Evolutionary conservation across 257 asterid genomes (phyloP).

Genomic region (Sherardia arvensis): DNA sequence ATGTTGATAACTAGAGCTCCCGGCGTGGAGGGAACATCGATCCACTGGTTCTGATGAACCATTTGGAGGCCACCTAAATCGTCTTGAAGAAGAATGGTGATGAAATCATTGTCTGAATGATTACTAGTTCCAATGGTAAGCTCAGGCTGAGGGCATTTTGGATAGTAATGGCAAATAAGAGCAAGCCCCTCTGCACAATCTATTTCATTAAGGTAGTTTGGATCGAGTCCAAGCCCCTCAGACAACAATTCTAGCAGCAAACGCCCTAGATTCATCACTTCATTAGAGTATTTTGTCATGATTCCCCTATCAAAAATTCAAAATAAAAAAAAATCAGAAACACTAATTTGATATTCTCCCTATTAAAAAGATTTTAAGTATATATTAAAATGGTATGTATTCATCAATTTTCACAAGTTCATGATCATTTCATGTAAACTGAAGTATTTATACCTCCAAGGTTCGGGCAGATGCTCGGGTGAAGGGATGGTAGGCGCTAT

Average conservation of each 20-base stretch:
- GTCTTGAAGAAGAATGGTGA: conserved; percentile 52
- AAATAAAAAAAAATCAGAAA: not conserved
- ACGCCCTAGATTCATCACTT: conserved; percentile 38
- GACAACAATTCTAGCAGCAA: conserved; percentile 40
- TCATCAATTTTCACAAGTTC: too few species aligned
- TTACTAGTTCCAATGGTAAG: not conserved
- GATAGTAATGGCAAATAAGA: not conserved
- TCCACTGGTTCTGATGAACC: conserved; percentile 36
- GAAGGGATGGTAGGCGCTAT: conserved; percentile 31
- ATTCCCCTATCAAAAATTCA: not conserved
- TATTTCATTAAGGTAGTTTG: conserved; percentile 31
- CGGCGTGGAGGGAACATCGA: conserved; percentile 41
- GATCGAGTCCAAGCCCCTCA: conserved; percentile 48
- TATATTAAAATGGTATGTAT: too few species aligned
- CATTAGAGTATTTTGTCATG: not conserved
- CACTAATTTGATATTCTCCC: too few species aligned
- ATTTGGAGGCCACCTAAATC: conserved; percentile 57
- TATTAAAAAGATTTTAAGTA: too few species aligned
- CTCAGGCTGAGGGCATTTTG: not conserved
- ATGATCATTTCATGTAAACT: too few species aligned
- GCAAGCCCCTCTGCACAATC: conserved; percentile 2
- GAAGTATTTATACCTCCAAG: conserved; percentile 20
- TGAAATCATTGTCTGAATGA: not conserved
- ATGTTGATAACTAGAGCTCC: conserved; percentile 50
- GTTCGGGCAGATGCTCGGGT: conserved; percentile 19